Percentiles rank a stretch among this genome's conserved stretches.
Conservation (phyloP, 2,329 filamentous ascomycete species). For the Cadophora luteo-olivacea region DNA sequence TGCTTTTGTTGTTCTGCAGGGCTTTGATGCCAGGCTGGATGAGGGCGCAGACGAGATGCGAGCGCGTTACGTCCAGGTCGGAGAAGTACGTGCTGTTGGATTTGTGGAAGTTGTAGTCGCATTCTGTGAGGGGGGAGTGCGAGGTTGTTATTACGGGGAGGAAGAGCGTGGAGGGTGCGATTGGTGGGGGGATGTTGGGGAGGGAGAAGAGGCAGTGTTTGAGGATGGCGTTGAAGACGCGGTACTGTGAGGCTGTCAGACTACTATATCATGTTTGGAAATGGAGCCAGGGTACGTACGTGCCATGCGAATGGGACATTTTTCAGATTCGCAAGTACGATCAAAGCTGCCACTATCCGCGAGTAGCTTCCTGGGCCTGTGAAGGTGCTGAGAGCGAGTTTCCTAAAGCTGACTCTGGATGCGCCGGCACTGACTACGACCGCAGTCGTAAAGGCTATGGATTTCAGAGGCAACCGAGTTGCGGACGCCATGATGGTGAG, state of each 20-base stretch:
- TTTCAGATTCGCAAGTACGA: constrained; percentile 61
- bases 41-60: constrained; percentile 77
- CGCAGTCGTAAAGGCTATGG: constrained; percentile 36
- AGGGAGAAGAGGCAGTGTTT: constrained; percentile 51
- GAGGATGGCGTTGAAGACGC: constrained; percentile 54
- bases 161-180: constrained; percentile 57
- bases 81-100: constrained; percentile 75
- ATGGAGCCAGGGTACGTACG: constrained; percentile 48
- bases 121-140: constrained; percentile 66
- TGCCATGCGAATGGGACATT: constrained; percentile 66
- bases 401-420: constrained; percentile 36
- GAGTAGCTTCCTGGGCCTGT: constrained; percentile 44
- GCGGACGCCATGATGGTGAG: constrained; percentile 42
- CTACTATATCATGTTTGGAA: not conserved
- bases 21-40: constrained; percentile 63
- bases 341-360: constrained; percentile 43
- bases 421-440: constrained; percentile 33
- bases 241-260: constrained; percentile 45
- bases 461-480: constrained; percentile 40
- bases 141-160: constrained; percentile 64
- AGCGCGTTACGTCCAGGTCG: constrained; percentile 76
- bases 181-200: constrained; percentile 44
- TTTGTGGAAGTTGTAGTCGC: constrained; percentile 77
- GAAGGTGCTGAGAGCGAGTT: constrained; percentile 34
- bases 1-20: constrained; percentile 56